A percentile compares a stretch with the other conserved stretches of the same genome.
These are phyloP conservation scores for Crotalaria pallida DNA, from an alignment of 306 rosid species.

Conservation along the genomic window DNA sequence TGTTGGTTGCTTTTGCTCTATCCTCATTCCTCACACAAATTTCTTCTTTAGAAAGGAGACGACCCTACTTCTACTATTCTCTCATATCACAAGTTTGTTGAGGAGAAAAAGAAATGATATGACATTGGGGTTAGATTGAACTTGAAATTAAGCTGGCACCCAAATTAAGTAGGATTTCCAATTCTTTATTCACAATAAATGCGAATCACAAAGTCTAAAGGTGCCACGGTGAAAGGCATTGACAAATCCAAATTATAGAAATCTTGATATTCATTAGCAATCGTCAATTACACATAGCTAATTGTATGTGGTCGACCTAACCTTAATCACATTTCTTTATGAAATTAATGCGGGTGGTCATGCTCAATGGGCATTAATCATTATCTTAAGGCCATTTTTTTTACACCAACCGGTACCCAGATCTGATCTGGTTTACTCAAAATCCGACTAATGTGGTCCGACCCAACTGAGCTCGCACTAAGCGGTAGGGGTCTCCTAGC, in stretches of 20 bases:
- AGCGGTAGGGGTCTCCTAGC: too few relatives aligned
- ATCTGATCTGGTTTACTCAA: too few relatives aligned
- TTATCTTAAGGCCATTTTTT: slow-evolving; percentile 19
- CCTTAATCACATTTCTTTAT: slow-evolving; percentile 14
- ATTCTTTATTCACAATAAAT: slow-evolving; percentile 25
- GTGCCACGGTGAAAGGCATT: slow-evolving; percentile 20
- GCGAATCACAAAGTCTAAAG: slow-evolving; percentile 45
- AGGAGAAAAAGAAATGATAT: slow-evolving; percentile 9
- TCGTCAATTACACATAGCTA: slow-evolving; percentile 24
- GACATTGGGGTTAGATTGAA: slow-evolving; percentile 30
- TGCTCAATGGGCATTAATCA: neutral
- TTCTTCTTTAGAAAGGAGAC: slow-evolving; percentile 33
- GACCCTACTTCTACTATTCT: slow-evolving; percentile 27
- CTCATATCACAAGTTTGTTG: slow-evolving; percentile 33
- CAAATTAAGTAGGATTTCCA: slow-evolving; percentile 34
- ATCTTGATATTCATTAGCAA: slow-evolving; percentile 29
- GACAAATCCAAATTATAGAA: slow-evolving; percentile 20
- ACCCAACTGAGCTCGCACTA: too few relatives aligned
- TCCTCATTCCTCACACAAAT: slow-evolving; percentile 32
- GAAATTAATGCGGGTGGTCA: slow-evolving; percentile 11
- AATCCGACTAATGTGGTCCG: too few relatives aligned
- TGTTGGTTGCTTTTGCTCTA: slow-evolving; percentile 56
- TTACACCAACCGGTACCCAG: too few relatives aligned
- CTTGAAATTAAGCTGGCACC: slow-evolving; percentile 37
- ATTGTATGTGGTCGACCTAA: slow-evolving; percentile 33